phyloP scores from a whole-genome alignment of 179 eudicot species.

The Heliamphora pulchella region DNA sequence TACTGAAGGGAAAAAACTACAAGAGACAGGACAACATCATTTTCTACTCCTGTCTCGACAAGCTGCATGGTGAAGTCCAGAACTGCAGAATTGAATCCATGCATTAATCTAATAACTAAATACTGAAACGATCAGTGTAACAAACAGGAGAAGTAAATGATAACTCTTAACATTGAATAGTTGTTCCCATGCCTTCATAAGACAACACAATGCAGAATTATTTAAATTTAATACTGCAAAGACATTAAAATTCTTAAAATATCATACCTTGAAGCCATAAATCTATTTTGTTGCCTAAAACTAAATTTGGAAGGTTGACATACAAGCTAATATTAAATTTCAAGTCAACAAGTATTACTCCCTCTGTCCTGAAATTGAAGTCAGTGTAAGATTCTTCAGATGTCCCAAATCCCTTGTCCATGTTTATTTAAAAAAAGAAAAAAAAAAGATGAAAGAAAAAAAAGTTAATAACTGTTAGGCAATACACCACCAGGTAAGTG shows the following conservation, averaged over 20 bases:
- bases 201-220: background rate
- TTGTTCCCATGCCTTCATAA: background rate
- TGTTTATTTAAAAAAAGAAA: no score
- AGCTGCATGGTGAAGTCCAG: conserved; percentile 78
- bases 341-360: background rate
- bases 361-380: background rate
- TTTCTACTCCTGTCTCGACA: conserved; percentile 70
- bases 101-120: background rate
- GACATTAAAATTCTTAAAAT: background rate
- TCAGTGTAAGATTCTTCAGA: background rate
- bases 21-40: conserved; percentile 63
- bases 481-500: background rate
- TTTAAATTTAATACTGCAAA: background rate
- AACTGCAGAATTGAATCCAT: conserved; percentile 39
- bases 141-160: background rate
- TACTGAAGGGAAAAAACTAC: conserved; percentile 75
- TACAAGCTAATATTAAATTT: background rate
- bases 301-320: background rate
- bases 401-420: background rate
- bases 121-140: background rate
- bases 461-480: background rate
- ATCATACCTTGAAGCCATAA: background rate
- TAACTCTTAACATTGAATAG: background rate
- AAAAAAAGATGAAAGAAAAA: background rate
- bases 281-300: background rate